Conservation (phyloP, 2,329 filamentous ascomycete genomes). For the Cordyceps cateniannulata region DNA sequence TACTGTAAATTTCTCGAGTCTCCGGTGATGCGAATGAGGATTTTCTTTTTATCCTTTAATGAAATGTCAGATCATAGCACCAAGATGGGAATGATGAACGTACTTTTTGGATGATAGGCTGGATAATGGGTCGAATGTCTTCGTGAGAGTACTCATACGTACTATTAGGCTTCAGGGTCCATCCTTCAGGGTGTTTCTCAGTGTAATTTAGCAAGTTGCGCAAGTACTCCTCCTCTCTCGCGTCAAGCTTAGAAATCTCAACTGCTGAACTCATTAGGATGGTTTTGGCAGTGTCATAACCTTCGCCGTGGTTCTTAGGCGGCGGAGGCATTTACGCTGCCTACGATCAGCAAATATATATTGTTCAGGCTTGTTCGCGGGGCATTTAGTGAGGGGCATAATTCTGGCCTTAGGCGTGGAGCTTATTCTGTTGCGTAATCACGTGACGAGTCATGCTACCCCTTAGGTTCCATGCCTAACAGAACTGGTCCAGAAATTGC, state of each 20-base stretch:
- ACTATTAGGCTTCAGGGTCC: background rate
- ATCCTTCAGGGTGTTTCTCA: background rate
- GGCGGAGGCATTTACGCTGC: background rate
- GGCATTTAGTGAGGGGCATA: background rate
- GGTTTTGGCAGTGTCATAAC: background rate
- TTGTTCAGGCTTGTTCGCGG: background rate
- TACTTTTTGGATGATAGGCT: background rate
- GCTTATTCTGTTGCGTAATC: background rate
- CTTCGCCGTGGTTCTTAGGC: background rate
- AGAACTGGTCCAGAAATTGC: background rate
- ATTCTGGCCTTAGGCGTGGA: background rate
- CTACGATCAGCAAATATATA: background rate
- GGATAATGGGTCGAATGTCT: background rate
- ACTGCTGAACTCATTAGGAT: background rate
- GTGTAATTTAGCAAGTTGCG: background rate
- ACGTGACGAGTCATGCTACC: background rate
- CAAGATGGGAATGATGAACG: background rate
- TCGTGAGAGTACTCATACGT: background rate
- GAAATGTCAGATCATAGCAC: background rate
- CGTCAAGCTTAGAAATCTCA: background rate
- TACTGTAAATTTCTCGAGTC: background rate
- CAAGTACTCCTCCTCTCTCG: background rate
- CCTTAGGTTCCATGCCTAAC: background rate
- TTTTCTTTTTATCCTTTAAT: background rate
- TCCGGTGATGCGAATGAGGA: background rate